Percentiles rank a stretch among this genome's conserved stretches.
phyloP scores from a whole-genome alignment of 2,329 filamentous ascomycete genomes.

The Colletotrichum sp. region DNA sequence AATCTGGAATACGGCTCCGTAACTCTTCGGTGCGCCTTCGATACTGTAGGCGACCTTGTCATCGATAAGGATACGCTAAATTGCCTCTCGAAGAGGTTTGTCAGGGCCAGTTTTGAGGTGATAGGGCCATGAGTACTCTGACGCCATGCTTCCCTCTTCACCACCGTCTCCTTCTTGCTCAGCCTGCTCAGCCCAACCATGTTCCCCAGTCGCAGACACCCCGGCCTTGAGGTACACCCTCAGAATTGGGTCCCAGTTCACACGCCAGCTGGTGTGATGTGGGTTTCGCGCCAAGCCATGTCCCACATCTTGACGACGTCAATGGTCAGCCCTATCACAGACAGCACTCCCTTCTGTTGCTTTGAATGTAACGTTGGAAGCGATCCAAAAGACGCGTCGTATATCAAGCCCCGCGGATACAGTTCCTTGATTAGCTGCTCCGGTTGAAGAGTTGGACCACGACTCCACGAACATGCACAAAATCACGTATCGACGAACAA shows the following conservation, averaged over 20 bases:
- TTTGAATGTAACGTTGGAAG: background rate
- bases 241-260: background rate
- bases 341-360: background rate
- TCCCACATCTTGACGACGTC: background rate
- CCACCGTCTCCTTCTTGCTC: background rate
- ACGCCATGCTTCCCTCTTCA: background rate
- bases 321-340: background rate
- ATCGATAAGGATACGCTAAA: background rate
- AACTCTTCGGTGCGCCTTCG: background rate
- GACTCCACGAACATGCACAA: background rate
- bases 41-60: background rate
- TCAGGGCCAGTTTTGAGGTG: no score
- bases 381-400: background rate
- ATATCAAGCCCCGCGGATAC: background rate
- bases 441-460: background rate
- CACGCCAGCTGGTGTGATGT: background rate
- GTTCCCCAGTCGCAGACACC: background rate
- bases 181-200: background rate
- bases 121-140: background rate
- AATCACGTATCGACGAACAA: background rate
- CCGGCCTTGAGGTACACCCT: background rate
- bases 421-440: background rate
- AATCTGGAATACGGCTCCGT: background rate
- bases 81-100: background rate
- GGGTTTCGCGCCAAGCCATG: background rate